Evolutionary conservation across 257 asterid genomes (phyloP).

Genomic region (Solanum chiquidenum): DNA sequence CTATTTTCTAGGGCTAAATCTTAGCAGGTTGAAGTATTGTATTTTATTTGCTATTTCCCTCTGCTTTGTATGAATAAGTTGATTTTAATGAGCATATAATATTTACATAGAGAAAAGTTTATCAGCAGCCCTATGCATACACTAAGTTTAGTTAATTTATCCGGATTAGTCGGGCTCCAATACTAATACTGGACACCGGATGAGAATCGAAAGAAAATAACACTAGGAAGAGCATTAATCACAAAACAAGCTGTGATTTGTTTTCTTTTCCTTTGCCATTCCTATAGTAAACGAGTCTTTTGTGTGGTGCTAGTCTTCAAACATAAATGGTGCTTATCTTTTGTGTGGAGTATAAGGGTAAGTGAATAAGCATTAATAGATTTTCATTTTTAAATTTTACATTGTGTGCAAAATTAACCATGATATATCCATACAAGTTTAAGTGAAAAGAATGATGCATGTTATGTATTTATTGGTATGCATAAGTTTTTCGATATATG

Average conservation of each 20-base stretch:
- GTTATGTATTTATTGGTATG: neutral
- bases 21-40: neutral
- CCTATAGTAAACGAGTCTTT: neutral
- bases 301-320: neutral
- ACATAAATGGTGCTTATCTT: neutral
- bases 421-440: neutral
- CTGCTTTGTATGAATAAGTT: neutral
- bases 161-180: neutral
- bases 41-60: neutral
- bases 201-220: neutral
- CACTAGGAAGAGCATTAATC: neutral
- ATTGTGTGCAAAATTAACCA: neutral
- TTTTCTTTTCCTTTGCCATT: neutral
- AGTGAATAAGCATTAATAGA: neutral
- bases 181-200: neutral
- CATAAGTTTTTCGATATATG: neutral
- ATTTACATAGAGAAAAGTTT: neutral
- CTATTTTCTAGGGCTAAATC: neutral
- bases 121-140: neutral
- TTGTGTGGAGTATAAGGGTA: neutral
- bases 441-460: neutral
- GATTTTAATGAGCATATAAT: neutral
- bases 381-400: neutral
- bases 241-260: neutral
- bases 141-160: neutral